Conservation (phyloP, 768 basidiomycete species). For the Termitomyces sp. region DNA sequence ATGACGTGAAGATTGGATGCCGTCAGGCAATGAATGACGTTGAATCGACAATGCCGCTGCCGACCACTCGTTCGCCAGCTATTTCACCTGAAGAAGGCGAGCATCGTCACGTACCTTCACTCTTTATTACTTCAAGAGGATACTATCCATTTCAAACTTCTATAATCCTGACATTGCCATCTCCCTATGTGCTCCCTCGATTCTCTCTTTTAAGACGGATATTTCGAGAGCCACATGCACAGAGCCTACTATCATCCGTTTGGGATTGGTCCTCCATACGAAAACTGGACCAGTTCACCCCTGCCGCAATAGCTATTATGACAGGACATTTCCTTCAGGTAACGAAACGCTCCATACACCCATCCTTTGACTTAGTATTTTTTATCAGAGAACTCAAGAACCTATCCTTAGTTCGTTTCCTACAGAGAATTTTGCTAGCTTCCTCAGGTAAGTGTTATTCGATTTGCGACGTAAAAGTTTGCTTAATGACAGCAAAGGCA, state of each 20-base stretch:
- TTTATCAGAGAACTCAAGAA: not conserved
- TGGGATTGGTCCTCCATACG: slow-evolving; percentile 3
- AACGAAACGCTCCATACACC: not conserved
- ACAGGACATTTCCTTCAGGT: slow-evolving; percentile 12
- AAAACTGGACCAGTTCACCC: not conserved
- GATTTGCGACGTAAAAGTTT: not conserved
- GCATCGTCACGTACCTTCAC: not conserved
- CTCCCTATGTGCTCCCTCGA: slow-evolving; percentile 6
- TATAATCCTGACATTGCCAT: slow-evolving; percentile 13
- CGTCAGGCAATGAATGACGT: not conserved
- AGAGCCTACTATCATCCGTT: slow-evolving; percentile 1
- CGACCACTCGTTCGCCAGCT: not conserved
- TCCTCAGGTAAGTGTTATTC: not conserved
- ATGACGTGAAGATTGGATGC: not conserved
- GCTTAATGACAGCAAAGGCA: not conserved
- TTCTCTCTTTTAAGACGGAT: slow-evolving; percentile 1
- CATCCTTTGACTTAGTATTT: not conserved
- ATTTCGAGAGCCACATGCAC: not conserved
- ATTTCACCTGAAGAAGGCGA: not conserved
- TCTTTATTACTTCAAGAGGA: not conserved
- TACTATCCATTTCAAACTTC: not conserved
- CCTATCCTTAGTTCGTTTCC: not conserved
- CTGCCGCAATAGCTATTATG: slow-evolving; percentile 12
- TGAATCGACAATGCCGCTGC: no score
- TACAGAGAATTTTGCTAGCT: not conserved